Conservation (phyloP, 2,329 filamentous ascomycete genomes). For the Neoarthrinium moseri region DNA sequence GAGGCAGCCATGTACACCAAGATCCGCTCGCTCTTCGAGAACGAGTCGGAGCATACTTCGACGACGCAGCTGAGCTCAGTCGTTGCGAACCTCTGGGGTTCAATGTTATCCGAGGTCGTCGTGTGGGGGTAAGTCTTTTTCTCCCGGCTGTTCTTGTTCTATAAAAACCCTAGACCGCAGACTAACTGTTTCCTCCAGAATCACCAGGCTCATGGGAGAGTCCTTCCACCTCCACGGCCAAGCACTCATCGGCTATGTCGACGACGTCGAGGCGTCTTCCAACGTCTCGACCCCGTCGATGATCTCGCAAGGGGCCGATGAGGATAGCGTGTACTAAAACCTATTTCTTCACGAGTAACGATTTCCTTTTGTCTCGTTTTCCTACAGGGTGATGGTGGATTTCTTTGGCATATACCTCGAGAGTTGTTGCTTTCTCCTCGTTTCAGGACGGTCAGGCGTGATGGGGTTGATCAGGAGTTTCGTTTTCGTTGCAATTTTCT, state of each 20-base stretch:
- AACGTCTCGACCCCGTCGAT: slow-evolving; percentile 69
- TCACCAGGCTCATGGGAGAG: slow-evolving; percentile 95
- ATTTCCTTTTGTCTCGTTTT: slow-evolving; percentile 42
- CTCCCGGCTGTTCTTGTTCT: not conserved
- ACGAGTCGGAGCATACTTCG: slow-evolving; percentile 81
- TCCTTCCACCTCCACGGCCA: slow-evolving; percentile 96
- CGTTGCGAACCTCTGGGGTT: slow-evolving; percentile 92
- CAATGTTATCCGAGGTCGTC: slow-evolving; percentile 97
- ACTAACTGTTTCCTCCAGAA: slow-evolving; percentile 57
- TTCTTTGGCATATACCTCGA: slow-evolving; percentile 47
- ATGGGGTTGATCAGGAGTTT: slow-evolving; percentile 26
- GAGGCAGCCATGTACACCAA: slow-evolving; percentile 91
- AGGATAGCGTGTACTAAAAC: slow-evolving; percentile 68
- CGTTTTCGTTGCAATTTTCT: slow-evolving; percentile 25
- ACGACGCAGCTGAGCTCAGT: slow-evolving; percentile 83
- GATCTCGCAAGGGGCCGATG: slow-evolving; percentile 69
- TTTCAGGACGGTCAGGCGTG: slow-evolving; percentile 27
- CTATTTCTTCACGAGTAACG: slow-evolving; percentile 49
- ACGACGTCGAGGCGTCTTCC: slow-evolving; percentile 71
- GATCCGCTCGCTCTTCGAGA: slow-evolving; percentile 84
- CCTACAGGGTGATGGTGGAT: slow-evolving; percentile 28
- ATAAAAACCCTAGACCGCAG: slow-evolving; percentile 15
- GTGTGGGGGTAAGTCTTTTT: slow-evolving; percentile 87
- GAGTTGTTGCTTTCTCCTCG: slow-evolving; percentile 29
- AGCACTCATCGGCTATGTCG: slow-evolving; percentile 91